Base-by-base conservation (phyloP, 2,329 filamentous ascomycete species). In the Chrysoporthe puriensis region DNA sequence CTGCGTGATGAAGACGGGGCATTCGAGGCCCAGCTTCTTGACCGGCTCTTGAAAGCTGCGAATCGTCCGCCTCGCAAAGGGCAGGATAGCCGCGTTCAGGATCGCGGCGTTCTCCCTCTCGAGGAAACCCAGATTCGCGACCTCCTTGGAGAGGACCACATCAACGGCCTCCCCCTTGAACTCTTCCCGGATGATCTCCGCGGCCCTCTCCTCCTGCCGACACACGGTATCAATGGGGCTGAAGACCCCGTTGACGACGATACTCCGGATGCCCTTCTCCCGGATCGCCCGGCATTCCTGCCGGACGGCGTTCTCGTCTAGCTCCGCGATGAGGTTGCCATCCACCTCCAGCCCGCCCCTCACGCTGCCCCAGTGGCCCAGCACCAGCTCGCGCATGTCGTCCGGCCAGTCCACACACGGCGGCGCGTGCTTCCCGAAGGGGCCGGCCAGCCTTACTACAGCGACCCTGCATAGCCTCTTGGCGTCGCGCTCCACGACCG, bases 221-320 rank as follows among this genome's bases (percentile, higher is more conserved):
- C 82, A 82, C 3, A 80, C 71, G 11, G 83, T 81, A 72, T 90
- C 86, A 34, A 88, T 85, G 0, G 86, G 86, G 9, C 84, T 85
- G 75, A 86, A 88, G 9, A 88, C 82, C 1, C 86, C 86, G 4
- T 84, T 82, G 4, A 90, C 77, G 0, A 87, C 86, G 1, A 90
- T 77, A 50, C 80, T 80, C 26, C 64, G 73, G 76, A 78, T 54
- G 3, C 74, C 70, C 16, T 71, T 70, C n/a, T 64, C 62, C 40
- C 69, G 70, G 65, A 85, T 82, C 14, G 74, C 70, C 34, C 4
- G 42, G 58, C 81, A 83, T 64, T 84, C 76, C 1, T 69, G 71
- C 57, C 73, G 73, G 61, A 86, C 79, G 63, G 81, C 79, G 0
- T 66, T 72, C 69, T 79, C 79, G 67, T 84, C 77, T 34, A 86